Base-by-base conservation (phyloP, 257 asterid genomes). In the Solanum etuberosum region DNA sequence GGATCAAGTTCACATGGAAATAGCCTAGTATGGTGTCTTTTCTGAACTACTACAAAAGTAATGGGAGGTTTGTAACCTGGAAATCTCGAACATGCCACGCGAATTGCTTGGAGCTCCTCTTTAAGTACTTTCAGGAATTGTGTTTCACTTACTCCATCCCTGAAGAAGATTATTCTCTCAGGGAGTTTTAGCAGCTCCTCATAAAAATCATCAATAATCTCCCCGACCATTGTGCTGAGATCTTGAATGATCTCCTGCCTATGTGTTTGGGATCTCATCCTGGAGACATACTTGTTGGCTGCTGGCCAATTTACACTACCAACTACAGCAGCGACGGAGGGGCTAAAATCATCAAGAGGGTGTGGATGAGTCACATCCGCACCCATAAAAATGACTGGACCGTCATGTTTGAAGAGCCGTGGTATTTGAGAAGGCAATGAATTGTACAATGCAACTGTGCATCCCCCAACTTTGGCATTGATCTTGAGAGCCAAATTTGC, bases 311-410 rank as follows among this genome's bases (percentile, higher is more conserved):
- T 95, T 13, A 97, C 91, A 68, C 96, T 97, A 1, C 99, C 99
- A 9, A 97, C 99, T 1, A 97, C 98, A 3, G 99, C 99, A 18
- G 99, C 99, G 23, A 97, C 91, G 0, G 99, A 97, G 21, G 99
- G 99, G 77, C 98, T 97, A 78, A 11, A 90, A 89, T 97, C 99
- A 46, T 97, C 99, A 15, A 93, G 83, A 0, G 99, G 99, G 89
- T 97, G 99, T 6, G 99, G 99, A 85, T 97, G 99, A 1, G 99
- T 96, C 6, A 97, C 99, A 63, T 97, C 99, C 1, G 99, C 99
- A 1, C 99, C 99, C 99, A 97, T 94, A 65, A 97, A 94, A 83
- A 97, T 96, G 80, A 93, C 97, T 0, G 99, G 99, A 18, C 93
- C 91, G 2, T 94, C 98, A 0, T 68, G 89, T 54, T 86, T 87